phyloP scores from a whole-genome alignment of 345 rosid genomes.

The Syzygium oleosum region DNA sequence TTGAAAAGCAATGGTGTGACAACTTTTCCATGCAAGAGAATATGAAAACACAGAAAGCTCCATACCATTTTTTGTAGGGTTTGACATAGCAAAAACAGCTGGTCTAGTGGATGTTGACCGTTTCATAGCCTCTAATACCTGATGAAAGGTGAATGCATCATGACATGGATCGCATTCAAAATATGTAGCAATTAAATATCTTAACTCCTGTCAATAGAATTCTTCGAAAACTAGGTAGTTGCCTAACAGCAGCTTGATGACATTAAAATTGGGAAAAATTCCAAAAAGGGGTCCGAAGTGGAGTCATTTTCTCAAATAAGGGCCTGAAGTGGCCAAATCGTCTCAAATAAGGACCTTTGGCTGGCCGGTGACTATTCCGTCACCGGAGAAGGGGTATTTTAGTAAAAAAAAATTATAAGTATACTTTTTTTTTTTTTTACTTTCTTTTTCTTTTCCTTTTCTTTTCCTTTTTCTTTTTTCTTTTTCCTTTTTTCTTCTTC shows the following conservation, averaged over 20 bases:
- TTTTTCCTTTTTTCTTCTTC: too few relatives aligned
- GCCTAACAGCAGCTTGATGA: background rate
- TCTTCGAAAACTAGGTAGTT: background rate
- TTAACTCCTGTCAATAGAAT: background rate
- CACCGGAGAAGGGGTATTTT: too few relatives aligned
- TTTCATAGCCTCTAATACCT: slow-evolving; percentile 96
- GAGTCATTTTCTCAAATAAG: too few relatives aligned
- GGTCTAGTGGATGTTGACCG: slow-evolving; percentile 92
- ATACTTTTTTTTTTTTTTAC: too few relatives aligned
- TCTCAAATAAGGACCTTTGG: too few relatives aligned
- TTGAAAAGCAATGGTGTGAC: background rate
- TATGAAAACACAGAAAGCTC: background rate
- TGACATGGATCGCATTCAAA: background rate
- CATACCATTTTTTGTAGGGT: slow-evolving; percentile 88
- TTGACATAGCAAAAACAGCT: slow-evolving; percentile 98
- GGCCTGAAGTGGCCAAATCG: too few relatives aligned
- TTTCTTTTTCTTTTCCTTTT: too few relatives aligned
- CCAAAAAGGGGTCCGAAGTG: too few relatives aligned
- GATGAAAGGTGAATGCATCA: background rate
- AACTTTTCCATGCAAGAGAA: background rate
- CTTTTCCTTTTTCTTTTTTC: too few relatives aligned
- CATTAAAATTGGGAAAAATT: background rate
- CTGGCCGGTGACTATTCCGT: too few relatives aligned
- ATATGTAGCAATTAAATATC: background rate
- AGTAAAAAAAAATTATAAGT: too few relatives aligned